phyloP scores from a whole-genome alignment of 768 basidiomycete genomes.

The Tremella yokohamensis region DNA sequence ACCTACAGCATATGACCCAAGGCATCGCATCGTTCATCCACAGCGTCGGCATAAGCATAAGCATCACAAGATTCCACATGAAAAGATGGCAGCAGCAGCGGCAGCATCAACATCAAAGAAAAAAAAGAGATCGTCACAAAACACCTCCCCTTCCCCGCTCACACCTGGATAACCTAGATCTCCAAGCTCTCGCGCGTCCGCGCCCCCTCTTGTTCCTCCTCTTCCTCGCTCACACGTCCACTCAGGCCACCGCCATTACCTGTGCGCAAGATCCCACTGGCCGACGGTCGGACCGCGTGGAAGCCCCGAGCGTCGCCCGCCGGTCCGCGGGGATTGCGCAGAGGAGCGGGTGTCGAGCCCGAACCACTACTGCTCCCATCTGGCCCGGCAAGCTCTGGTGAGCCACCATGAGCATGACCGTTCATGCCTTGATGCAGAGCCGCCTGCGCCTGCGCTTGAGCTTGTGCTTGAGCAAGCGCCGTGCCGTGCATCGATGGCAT shows the following conservation, averaged over 20 bases:
- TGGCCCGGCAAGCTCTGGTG: not conserved
- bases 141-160: too few species aligned
- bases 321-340: conserved; percentile 46
- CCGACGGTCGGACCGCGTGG: conserved; percentile 14
- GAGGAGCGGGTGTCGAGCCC: conserved; percentile 14
- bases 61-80: too few species aligned
- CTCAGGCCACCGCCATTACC: conserved; percentile 7
- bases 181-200: conserved; percentile 41
- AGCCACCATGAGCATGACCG: conserved; percentile 2
- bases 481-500: conserved; percentile 6
- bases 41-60: too few species aligned
- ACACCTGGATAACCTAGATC: conserved; percentile 10
- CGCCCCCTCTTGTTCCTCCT: conserved; percentile 21
- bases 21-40: too few species aligned
- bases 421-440: not conserved
- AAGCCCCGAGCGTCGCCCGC: conserved; percentile 44
- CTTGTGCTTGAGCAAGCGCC: conserved; percentile 4
- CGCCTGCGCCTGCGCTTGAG: not conserved
- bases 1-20: too few species aligned
- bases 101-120: too few species aligned
- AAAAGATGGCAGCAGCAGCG: too few species aligned
- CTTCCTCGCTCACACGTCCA: conserved; percentile 24
- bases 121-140: too few species aligned
- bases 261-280: conserved; percentile 13
- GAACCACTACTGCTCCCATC: not conserved